Base-by-base conservation (phyloP, 2,329 filamentous ascomycete species). In the Beauveria varroae region DNA sequence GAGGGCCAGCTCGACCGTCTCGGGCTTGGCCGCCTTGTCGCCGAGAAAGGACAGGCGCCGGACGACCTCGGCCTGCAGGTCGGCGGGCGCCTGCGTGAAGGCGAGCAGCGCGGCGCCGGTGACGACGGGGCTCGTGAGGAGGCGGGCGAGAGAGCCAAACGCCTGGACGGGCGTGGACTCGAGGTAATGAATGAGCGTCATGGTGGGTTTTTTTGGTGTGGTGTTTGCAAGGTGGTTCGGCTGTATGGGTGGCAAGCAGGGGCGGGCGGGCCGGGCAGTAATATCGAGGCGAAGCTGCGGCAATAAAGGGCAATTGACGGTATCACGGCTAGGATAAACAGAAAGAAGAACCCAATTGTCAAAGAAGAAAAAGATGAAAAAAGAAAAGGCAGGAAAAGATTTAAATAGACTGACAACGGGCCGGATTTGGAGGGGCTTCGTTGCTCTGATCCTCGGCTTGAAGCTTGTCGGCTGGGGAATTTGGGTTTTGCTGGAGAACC, bases 31-130 rank as follows among this genome's bases (percentile, higher is more conserved):
- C 37, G 64, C 6, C 34, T 53, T 7, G 26, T 57, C 56, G 50
- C 59, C 53, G 44, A 43, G 37, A 26, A 57, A 20, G 4, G 64
- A 58, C n/a, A 64, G 53, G 6, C 61, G 57, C 28, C 37, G 44
- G 18, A 63, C 44, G 12, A 63, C 26, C 14, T 52, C 49, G 8
- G 37, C 57, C 37, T 49, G 62, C 26, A 63, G 14, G 26, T 44
- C 8, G 14, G 65, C 57, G 1, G 66, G 64, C 0, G 64, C 57
- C 12, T 44, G 57, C 16, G 53, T 18, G 3, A 67, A 57, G 10
- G 64, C 62, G 10, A 65, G 44, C 7, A 67, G 62, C 1, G 65
- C 62, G 7, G 63, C 59, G 26, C 65, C 65, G 1, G 65, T 65
- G 28, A 67, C 26, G 37, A 62, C 40, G 1, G 65, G 65, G 4